Conservation (phyloP, 306 rosid species). For the Alnus rubra region DNA sequence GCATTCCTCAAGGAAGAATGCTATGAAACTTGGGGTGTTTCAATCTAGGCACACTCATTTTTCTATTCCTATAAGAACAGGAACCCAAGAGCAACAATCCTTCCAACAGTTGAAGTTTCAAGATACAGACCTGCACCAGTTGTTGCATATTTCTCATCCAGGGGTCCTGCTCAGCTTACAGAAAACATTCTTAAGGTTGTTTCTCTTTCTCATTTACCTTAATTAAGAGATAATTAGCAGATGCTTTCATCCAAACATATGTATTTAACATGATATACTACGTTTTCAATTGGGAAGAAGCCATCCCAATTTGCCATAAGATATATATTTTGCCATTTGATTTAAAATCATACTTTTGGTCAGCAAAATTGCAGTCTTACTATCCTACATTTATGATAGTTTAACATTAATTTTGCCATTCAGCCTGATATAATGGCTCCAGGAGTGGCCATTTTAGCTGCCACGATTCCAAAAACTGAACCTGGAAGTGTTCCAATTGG, state of each 20-base stretch:
- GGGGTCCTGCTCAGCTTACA: conserved; percentile 82
- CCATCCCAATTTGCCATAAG: no score
- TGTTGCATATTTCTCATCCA: conserved; percentile 84
- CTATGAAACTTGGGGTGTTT: neutral
- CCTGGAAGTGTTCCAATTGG: conserved; percentile 60
- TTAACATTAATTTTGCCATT: conserved; percentile 7
- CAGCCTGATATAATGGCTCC: conserved; percentile 98
- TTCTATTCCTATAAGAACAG: conserved; percentile 34
- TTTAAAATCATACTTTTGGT: no score
- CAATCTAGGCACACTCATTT: neutral
- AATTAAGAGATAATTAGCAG: neutral
- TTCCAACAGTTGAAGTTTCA: conserved; percentile 56
- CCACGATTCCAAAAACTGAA: conserved; percentile 57
- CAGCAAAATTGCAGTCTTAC: no score
- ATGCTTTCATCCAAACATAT: neutral
- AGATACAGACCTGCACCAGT: conserved; percentile 66
- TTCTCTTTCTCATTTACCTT: conserved; percentile 12
- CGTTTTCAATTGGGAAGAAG: no score
- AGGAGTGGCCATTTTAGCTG: conserved; percentile 80
- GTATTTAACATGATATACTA: neutral
- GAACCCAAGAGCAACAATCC: conserved; percentile 74
- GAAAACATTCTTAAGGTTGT: conserved; percentile 91
- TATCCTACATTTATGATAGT: no score
- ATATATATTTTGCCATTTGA: neutral
- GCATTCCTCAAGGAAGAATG: no score